Base-by-base conservation (phyloP, 495 filamentous ascomycete genomes). In the Penicillium dipodomyicola region DNA sequence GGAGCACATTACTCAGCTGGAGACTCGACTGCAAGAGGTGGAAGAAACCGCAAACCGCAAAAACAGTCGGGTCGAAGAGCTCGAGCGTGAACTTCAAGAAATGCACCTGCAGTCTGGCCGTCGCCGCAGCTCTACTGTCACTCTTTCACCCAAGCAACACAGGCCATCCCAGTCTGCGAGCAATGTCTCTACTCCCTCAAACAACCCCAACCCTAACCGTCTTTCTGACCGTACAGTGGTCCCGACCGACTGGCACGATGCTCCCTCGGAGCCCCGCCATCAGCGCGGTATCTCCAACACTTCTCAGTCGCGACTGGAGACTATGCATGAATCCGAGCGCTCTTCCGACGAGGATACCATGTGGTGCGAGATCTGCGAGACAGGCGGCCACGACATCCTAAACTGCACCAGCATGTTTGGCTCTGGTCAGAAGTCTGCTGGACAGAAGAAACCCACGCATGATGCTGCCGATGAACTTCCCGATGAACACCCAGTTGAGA, bases 321-420 rank as follows among this genome's bases (percentile, higher is more conserved):
- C 77, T 7, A 89, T 87, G 83, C 82, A 82, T 40, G 89, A 92
- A 68, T 87, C 85, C 54, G 90, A 92, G 62, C 75, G 80, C 22
- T 84, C 86, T 48, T 89, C 88, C 12, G 82, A 84, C 47, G 88
- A 87, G 42, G 91, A 88, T 65, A 81, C 85, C 53, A 79, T 92
- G 56, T 96, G 92, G 90, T 97, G 93, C 74, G 93, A 97, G 73
- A 92, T 97, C 48, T 96, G 93, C 70, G 93, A 97, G 72, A 89
- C 87, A 2, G 79, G 81, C n/a, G 93, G 93, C 15, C 93, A 97
- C 62, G 93, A 97, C 60, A 96, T 97, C 58, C 73, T 97, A 35
- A 94, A 86, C 19, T 97, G 93, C 76, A 90, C 90, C 32, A 94
- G 87, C 66, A 91, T 95, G 84, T 91, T 92, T 66, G 84, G 74